phyloP scores from a whole-genome alignment of 257 asterid genomes.

The Leonotis leonurus region DNA sequence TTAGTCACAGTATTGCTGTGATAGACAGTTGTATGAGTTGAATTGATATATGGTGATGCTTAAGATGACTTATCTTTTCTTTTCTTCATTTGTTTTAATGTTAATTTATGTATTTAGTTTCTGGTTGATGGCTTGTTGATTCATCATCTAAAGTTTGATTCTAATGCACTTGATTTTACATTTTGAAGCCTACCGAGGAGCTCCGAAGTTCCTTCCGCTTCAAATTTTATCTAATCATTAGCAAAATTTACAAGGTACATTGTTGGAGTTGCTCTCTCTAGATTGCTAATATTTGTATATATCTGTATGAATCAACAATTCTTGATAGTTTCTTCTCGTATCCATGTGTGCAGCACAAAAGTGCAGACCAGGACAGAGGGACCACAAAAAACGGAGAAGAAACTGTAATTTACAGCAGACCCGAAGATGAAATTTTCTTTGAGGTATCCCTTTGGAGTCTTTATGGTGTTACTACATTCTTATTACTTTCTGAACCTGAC shows the following conservation, averaged over 20 bases:
- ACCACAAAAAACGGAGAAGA: constrained; percentile 37
- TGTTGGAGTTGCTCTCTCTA: background rate
- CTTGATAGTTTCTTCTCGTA: background rate
- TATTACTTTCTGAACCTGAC: constrained; percentile 8
- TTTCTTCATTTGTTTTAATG: background rate
- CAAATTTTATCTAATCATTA: constrained; percentile 58
- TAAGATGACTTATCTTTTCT: background rate
- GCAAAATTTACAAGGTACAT: constrained; percentile 76
- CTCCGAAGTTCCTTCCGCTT: constrained; percentile 63
- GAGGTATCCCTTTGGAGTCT: constrained; percentile 34
- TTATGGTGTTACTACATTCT: background rate
- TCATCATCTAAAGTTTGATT: background rate
- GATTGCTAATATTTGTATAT: background rate
- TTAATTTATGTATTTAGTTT: background rate
- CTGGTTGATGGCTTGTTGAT: background rate
- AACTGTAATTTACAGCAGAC: constrained; percentile 47
- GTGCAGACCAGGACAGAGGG: constrained; percentile 33
- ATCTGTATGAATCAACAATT: background rate
- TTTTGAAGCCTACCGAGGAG: constrained; percentile 65
- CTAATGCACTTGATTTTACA: constrained; percentile 18
- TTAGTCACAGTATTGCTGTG: constrained; percentile 20
- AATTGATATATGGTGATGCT: background rate
- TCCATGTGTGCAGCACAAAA: constrained; percentile 48
- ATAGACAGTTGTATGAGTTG: constrained; percentile 10
- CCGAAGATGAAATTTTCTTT: constrained; percentile 68